These are phyloP conservation scores for Ogataea populi-albae DNA, from an alignment of 805 yeast genomes.

Conservation along the genomic window DNA sequence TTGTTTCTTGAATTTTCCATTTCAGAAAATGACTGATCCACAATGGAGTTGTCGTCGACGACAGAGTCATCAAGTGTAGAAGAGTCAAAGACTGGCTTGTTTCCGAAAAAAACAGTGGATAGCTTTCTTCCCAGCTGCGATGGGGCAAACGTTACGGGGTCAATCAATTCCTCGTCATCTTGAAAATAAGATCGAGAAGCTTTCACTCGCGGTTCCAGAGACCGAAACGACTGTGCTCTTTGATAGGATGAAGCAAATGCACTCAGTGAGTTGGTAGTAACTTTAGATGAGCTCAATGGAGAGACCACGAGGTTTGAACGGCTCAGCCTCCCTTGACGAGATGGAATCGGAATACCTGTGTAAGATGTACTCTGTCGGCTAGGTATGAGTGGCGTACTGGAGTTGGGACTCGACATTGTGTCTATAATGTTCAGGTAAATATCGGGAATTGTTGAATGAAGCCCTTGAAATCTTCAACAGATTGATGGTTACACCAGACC, in stretches of 20 bases:
- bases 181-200: conserved; percentile 63
- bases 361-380: conserved; percentile 8
- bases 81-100: conserved; percentile 20
- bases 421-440: too few relatives aligned
- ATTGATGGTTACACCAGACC: too few relatives aligned
- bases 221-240: conserved; percentile 70
- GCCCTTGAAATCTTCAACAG: too few relatives aligned
- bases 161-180: conserved; percentile 62
- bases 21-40: conserved; percentile 31
- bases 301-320: conserved; percentile 35
- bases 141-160: conserved; percentile 68
- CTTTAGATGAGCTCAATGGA: conserved; percentile 52
- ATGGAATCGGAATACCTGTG: conserved; percentile 27
- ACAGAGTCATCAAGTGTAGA: conserved; percentile 36
- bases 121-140: conserved; percentile 60
- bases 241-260: conserved; percentile 77
- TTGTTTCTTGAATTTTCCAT: conserved; percentile 26
- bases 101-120: conserved; percentile 44
- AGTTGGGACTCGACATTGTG: conserved; percentile 6
- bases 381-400: conserved; percentile 9
- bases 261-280: conserved; percentile 68
- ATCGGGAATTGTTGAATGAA: too few relatives aligned
- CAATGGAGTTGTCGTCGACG: conserved; percentile 42
- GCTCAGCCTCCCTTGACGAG: conserved; percentile 15
- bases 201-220: conserved; percentile 53